These are phyloP conservation scores for Sextonia rubra DNA, from an alignment of 164 flowering plant species.

Conservation along the genomic window DNA sequence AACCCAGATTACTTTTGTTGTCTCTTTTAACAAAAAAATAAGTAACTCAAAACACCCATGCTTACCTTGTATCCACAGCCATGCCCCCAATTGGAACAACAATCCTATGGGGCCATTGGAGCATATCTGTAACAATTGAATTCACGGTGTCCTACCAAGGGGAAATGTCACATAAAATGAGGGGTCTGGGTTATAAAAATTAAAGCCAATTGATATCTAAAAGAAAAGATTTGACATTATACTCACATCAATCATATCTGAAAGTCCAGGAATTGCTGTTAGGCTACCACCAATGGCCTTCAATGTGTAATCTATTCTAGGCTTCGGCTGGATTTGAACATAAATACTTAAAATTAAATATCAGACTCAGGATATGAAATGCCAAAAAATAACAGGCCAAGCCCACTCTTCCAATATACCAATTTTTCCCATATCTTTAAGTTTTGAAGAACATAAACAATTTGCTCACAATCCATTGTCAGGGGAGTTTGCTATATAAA, in stretches of 20 bases:
- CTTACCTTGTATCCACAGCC: conserved; percentile 83
- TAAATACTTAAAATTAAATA: conserved; percentile 5
- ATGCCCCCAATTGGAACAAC: conserved; percentile 95
- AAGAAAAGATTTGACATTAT: conserved; percentile 3
- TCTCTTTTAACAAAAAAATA: background rate
- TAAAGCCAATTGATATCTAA: no score
- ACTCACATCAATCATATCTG: conserved; percentile 99
- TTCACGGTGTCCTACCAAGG: conserved; percentile 76
- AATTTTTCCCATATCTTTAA: background rate
- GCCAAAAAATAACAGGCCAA: background rate
- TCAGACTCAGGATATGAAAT: background rate
- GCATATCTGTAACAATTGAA: conserved; percentile 87
- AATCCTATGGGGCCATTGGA: conserved; percentile 99
- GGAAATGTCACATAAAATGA: background rate
- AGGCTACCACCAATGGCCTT: conserved; percentile 99
- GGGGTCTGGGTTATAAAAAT: no score
- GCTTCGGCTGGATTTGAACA: conserved; percentile 68
- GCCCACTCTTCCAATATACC: background rate
- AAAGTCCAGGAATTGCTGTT: conserved; percentile 92
- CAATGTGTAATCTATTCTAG: conserved; percentile 82
- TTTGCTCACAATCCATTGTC: no score
- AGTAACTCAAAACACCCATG: background rate
- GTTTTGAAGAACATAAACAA: no score
- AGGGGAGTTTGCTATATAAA: no score
- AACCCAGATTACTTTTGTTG: background rate